Conservation (phyloP, 495 filamentous ascomycete species). For the Lasiosphaeria ovina region DNA sequence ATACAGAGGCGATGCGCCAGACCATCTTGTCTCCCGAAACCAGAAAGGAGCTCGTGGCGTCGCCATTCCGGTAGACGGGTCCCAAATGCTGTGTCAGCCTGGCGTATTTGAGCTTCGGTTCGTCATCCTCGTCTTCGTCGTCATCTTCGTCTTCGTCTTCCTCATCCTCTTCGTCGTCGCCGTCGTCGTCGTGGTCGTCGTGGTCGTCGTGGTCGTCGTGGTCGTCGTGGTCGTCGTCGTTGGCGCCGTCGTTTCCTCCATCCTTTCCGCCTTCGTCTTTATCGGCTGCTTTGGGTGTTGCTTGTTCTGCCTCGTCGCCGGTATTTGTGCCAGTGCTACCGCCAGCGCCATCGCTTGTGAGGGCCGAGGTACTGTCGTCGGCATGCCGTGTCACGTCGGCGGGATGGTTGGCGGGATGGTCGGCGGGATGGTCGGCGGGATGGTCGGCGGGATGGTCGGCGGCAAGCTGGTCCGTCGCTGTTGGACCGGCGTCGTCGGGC, state of each 20-base stretch:
- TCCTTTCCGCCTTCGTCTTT: slow-evolving; percentile 7
- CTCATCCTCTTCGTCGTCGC: slow-evolving; percentile 37
- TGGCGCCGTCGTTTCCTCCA: slow-evolving; percentile 14
- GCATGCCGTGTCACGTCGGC: neutral
- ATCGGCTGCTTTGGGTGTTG: slow-evolving; percentile 1
- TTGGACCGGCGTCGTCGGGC: slow-evolving; percentile 1
- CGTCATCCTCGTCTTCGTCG: slow-evolving; percentile 90
- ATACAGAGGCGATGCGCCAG: slow-evolving; percentile 21
- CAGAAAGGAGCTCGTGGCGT: slow-evolving; percentile 86
- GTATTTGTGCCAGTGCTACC: neutral
- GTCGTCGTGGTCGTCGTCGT: slow-evolving; percentile 26
- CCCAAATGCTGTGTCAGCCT: slow-evolving; percentile 76
- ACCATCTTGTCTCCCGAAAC: slow-evolving; percentile 97
- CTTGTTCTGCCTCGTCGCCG: neutral
- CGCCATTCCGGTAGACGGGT: slow-evolving; percentile 85
- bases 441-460: neutral
- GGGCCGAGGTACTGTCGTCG: too few relatives aligned
- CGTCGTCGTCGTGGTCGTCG: slow-evolving; percentile 15
- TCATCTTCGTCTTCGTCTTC: slow-evolving; percentile 62
- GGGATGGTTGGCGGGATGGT: neutral
- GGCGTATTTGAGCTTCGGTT: slow-evolving; percentile 90
- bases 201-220: slow-evolving; percentile 39
- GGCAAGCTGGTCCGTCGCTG: neutral
- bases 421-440: neutral
- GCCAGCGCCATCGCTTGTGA: neutral